Evolutionary conservation across 345 rosid genomes (phyloP), one percentile per base, ranked within the genome.

Genomic region (Populus deltoides): DNA sequence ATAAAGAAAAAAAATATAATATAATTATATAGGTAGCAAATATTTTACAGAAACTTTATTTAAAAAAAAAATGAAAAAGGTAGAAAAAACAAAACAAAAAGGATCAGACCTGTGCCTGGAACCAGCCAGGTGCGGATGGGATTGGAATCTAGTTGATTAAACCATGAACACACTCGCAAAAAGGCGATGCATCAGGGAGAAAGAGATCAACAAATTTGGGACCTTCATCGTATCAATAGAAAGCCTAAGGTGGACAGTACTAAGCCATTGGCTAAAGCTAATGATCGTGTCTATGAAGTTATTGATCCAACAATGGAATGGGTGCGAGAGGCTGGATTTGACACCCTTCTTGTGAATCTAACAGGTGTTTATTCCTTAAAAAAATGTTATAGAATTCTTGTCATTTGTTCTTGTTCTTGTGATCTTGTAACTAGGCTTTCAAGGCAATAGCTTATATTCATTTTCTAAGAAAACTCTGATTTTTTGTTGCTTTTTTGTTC

Each of bases 291-390:
- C 31, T 81, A 86, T 66, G 78, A 83, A 33, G 86, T 81, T 43
- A 76, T 86, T 22, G 83, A 74, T 5, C 88, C 88, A 24, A 65
- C 65, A 65, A 69, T 81, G 11, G 79, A 81, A 10, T 83, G 83
- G 86, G 81, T 62, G 74, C 24, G 38, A 18, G 83, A 86, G 31
- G 69, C 76, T 27, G 83, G 68, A 38, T 77, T 73, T 5, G 86
- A 83, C 27, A 68, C 82, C 66, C 82, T 86, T 18, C 79, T 79
- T 16, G 25, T 86, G 22, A 73, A 77, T 53, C 82, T 81, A 35
- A 83, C 81, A 69, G 86, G 86, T 86, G 24, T 49, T 74, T 8
- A 41, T 72, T 38, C 65, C 18, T 18, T 51, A 2, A 9, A 55
- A 8, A 9, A 55, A 8, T 55, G 61, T 20, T 55, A 1, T 22